phyloP scores from a whole-genome alignment of 192 early-diverging fungal species.

The Podila horticola region DNA sequence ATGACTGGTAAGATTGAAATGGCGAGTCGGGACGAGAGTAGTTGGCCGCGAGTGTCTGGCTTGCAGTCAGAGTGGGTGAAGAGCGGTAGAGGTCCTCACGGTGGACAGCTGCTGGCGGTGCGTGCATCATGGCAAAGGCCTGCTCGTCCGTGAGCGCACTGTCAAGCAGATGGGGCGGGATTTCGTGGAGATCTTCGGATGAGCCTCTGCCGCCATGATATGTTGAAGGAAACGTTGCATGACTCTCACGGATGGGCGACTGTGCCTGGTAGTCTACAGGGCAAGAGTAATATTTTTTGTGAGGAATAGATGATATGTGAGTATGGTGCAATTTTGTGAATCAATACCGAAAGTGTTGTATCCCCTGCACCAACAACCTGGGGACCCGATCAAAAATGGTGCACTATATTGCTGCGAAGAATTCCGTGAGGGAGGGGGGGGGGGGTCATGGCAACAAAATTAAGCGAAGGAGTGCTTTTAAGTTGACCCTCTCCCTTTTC shows the following conservation, averaged over 20 bases:
- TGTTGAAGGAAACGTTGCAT: slow-evolving; percentile 4
- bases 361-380: too few relatives aligned
- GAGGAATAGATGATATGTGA: neutral
- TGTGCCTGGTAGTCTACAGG: slow-evolving; percentile 41
- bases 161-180: slow-evolving; percentile 9
- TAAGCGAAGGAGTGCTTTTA: too few relatives aligned
- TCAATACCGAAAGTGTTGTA: too few relatives aligned
- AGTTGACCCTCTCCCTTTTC: too few relatives aligned
- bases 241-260: slow-evolving; percentile 27
- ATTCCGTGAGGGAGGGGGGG: too few relatives aligned
- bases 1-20: slow-evolving; percentile 19
- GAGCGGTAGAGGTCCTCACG: slow-evolving; percentile 31
- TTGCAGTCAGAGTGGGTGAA: slow-evolving; percentile 34
- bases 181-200: slow-evolving; percentile 20
- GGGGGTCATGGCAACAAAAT: too few relatives aligned
- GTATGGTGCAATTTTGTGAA: neutral
- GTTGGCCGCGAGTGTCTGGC: slow-evolving; percentile 31
- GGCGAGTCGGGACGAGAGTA: slow-evolving; percentile 35
- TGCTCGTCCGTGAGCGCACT: slow-evolving; percentile 17
- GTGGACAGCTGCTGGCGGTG: slow-evolving; percentile 15
- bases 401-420: too few relatives aligned
- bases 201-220: slow-evolving; percentile 30
- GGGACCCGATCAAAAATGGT: too few relatives aligned
- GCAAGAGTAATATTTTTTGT: neutral
- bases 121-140: slow-evolving; percentile 15